These are phyloP conservation scores for Colletotrichum tropicale DNA, from an alignment of 2,329 filamentous ascomycete species.

Conservation along the genomic window DNA sequence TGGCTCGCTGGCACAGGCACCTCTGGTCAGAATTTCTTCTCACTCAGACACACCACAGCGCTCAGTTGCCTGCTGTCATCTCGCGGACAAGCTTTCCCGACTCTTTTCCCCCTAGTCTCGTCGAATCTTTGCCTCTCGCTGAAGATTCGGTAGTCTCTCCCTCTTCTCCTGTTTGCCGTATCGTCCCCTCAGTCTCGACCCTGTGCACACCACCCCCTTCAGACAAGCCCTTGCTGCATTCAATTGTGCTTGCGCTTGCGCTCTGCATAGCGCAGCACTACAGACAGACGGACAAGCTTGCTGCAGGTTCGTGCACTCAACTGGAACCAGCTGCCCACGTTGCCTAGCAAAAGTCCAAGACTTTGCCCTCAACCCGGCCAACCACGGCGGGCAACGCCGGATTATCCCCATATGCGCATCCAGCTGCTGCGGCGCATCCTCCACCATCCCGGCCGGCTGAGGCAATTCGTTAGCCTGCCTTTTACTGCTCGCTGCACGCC, in stretches of 20 bases:
- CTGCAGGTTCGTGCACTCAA: constrained; percentile 3
- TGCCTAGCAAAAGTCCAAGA: background rate
- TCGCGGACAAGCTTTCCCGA: background rate
- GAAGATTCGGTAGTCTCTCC: constrained; percentile 13
- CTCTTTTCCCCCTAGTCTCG: background rate
- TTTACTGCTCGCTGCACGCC: constrained; percentile 3
- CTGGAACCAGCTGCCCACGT: background rate
- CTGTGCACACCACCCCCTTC: background rate
- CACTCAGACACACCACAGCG: background rate
- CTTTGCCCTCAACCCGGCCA: background rate
- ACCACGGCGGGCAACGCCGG: background rate
- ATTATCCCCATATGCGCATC: constrained; percentile 6
- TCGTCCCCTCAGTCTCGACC: background rate
- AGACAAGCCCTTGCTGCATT: background rate
- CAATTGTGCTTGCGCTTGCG: background rate
- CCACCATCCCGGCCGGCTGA: constrained; percentile 13
- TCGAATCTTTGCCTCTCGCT: constrained; percentile 3
- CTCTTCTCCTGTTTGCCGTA: background rate
- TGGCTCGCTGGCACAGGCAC: background rate
- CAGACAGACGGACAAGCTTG: background rate
- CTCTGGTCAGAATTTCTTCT: background rate
- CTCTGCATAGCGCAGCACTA: background rate
- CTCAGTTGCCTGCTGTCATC: constrained; percentile 3
- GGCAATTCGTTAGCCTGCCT: background rate
- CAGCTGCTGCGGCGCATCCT: constrained; percentile 9